These are phyloP conservation scores for Aspergillus diversus DNA, from an alignment of 495 filamentous ascomycete species.

Conservation along the genomic window DNA sequence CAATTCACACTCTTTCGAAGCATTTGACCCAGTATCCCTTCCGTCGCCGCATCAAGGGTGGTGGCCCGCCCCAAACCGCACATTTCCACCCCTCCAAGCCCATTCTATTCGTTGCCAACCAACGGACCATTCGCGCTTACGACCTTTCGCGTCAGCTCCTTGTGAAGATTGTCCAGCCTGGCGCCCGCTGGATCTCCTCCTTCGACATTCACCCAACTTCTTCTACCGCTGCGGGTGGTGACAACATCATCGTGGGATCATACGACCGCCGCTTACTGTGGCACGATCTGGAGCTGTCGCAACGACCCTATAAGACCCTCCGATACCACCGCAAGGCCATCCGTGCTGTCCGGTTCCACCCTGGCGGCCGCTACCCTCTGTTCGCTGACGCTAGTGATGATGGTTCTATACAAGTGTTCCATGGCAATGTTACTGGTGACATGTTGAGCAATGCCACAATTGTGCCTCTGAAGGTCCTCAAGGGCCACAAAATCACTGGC, in stretches of 20 bases:
- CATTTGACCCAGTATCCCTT: slow-evolving; percentile 95
- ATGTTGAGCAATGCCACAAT: slow-evolving; percentile 95
- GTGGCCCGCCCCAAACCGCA: slow-evolving; percentile 83
- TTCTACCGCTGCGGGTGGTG: slow-evolving; percentile 63
- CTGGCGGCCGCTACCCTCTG: slow-evolving; percentile 74
- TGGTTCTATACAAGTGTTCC: slow-evolving; percentile 92
- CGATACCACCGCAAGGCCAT: slow-evolving; percentile 93
- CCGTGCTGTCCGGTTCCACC: slow-evolving; percentile 82
- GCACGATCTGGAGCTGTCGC: slow-evolving; percentile 94
- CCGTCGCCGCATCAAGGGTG: slow-evolving; percentile 71
- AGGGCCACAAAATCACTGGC: slow-evolving; percentile 76
- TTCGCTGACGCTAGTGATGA: slow-evolving; percentile 95
- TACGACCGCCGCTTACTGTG: slow-evolving; percentile 94
- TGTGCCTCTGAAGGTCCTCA: slow-evolving; percentile 92
- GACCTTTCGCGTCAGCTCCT: slow-evolving; percentile 88
- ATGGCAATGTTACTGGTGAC: slow-evolving; percentile 91
- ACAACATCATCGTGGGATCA: slow-evolving; percentile 90
- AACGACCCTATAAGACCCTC: slow-evolving; percentile 90
- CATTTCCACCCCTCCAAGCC: slow-evolving; percentile 94
- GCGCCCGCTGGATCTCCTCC: slow-evolving; percentile 91
- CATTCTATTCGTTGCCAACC: slow-evolving; percentile 93
- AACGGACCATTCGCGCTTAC: slow-evolving; percentile 87
- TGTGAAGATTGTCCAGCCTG: slow-evolving; percentile 87
- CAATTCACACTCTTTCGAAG: slow-evolving; percentile 93
- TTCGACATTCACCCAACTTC: slow-evolving; percentile 86